A percentile compares a stretch with the other conserved stretches of the same genome.
These are phyloP conservation scores for Linanthus parryae DNA, from an alignment of 148 eudicot species.

Conservation along the genomic window DNA sequence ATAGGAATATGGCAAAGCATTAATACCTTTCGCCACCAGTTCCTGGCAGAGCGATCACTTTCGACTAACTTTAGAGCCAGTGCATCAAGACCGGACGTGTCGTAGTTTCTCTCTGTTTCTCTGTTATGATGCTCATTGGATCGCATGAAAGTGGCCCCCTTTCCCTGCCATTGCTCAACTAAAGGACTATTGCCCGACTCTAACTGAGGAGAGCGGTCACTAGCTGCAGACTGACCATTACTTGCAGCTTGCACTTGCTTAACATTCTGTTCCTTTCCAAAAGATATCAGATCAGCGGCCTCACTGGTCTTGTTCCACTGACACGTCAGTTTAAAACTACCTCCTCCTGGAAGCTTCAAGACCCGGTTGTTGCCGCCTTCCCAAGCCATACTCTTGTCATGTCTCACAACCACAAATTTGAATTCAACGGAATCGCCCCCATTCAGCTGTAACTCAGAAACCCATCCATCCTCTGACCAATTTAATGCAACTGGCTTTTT, in stretches of 20 bases:
- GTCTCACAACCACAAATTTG: constrained; percentile 61
- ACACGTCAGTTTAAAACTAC: constrained; percentile 52
- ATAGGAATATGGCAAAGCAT: neutral
- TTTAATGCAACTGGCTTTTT: constrained; percentile 51
- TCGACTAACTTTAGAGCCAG: constrained; percentile 71
- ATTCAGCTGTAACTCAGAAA: constrained; percentile 43
- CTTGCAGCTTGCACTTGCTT: constrained; percentile 21
- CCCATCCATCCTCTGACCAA: constrained; percentile 91
- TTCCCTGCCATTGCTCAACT: constrained; percentile 97
- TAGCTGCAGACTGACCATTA: constrained; percentile 34
- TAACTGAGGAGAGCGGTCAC: constrained; percentile 19
- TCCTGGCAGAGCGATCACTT: constrained; percentile 72
- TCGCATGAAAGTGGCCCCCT: constrained; percentile 59
- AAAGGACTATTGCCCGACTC: constrained; percentile 58
- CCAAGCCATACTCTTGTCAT: constrained; percentile 59
- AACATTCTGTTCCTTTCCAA: constrained; percentile 28
- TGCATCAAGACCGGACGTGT: constrained; percentile 84
- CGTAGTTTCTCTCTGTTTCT: constrained; percentile 52
- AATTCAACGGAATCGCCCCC: constrained; percentile 58
- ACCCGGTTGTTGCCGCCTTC: constrained; percentile 75
- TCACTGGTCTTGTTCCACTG: constrained; percentile 64
- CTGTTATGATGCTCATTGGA: constrained; percentile 70
- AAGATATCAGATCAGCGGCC: constrained; percentile 37
- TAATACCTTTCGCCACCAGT: constrained; percentile 96
- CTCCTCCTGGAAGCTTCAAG: constrained; percentile 48